A percentile compares a stretch with the other conserved stretches of the same genome.
phyloP scores from a whole-genome alignment of 2,329 filamentous ascomycete genomes.

The Ophiostoma himal-ulmi region DNA sequence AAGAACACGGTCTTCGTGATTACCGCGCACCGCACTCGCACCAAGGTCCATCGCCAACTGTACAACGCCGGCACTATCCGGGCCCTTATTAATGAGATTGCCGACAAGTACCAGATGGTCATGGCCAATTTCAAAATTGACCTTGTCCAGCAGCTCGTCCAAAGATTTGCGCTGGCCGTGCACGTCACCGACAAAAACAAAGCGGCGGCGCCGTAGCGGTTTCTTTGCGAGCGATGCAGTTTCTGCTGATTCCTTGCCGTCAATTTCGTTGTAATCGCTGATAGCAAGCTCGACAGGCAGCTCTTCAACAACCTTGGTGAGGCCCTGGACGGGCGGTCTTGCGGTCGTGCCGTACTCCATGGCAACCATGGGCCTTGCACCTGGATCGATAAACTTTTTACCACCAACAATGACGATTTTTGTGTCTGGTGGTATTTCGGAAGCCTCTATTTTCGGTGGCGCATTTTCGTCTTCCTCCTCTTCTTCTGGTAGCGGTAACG shows the following conservation, averaged over 20 bases:
- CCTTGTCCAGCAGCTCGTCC: slow-evolving; percentile 58
- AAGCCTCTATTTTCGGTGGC: not conserved
- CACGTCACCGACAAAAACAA: slow-evolving; percentile 85
- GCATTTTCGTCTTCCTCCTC: slow-evolving; percentile 7
- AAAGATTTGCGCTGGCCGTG: slow-evolving; percentile 76
- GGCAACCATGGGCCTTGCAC: slow-evolving; percentile 15
- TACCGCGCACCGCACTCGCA: slow-evolving; percentile 80
- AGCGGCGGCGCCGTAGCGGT: slow-evolving; percentile 40
- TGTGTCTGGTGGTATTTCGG: not conserved
- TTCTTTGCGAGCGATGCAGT: slow-evolving; percentile 34
- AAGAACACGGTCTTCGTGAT: slow-evolving; percentile 86
- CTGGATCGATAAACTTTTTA: not conserved
- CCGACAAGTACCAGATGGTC: slow-evolving; percentile 75
- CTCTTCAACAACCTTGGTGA: slow-evolving; percentile 30
- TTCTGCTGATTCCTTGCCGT: not conserved
- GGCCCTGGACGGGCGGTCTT: slow-evolving; percentile 36
- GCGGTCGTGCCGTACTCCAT: slow-evolving; percentile 36
- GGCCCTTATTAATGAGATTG: slow-evolving; percentile 80
- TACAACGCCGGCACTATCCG: slow-evolving; percentile 73
- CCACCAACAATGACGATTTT: not conserved
- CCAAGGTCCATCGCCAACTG: slow-evolving; percentile 65
- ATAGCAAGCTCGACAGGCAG: slow-evolving; percentile 32
- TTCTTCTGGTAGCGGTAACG: not conserved
- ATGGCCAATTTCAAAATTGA: slow-evolving; percentile 51
- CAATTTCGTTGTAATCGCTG: slow-evolving; percentile 26